Conservation (phyloP, 768 basidiomycete species). For the Boletus sensibilis region DNA sequence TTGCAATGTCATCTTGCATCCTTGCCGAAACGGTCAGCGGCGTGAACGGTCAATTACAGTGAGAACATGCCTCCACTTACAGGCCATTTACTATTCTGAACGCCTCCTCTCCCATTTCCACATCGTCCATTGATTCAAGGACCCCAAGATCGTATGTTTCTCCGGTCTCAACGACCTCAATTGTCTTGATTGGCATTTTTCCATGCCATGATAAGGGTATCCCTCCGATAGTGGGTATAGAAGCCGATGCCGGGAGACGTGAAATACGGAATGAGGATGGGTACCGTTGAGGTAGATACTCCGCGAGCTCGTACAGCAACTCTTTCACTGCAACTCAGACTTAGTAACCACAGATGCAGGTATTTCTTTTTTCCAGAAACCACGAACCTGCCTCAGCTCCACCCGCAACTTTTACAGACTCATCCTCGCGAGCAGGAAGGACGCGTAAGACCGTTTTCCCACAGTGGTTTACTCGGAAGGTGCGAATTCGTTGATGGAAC, state of each 20-base stretch:
- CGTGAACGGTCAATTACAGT: neutral
- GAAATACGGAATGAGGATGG: constrained; percentile 56
- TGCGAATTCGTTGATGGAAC: constrained; percentile 55
- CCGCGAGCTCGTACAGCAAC: constrained; percentile 65
- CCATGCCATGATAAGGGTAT: constrained; percentile 41
- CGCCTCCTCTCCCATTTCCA: constrained; percentile 48
- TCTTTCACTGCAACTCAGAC: constrained; percentile 50
- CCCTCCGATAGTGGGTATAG: constrained; percentile 20
- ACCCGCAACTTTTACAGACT: constrained; percentile 34
- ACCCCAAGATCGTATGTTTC: constrained; percentile 52
- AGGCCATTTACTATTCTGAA: constrained; percentile 61
- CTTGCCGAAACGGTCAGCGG: constrained; percentile 26
- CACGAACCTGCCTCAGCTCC: constrained; percentile 32
- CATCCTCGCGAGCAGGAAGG: constrained; percentile 44
- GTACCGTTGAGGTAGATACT: constrained; percentile 66
- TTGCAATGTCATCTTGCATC: constrained; percentile 56
- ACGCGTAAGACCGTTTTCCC: constrained; percentile 50
- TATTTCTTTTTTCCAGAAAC: neutral
- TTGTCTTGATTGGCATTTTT: constrained; percentile 48
- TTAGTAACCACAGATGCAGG: neutral
- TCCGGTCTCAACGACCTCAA: constrained; percentile 52
- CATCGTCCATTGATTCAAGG: constrained; percentile 25
- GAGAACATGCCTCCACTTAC: constrained; percentile 39
- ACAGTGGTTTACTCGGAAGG: constrained; percentile 51
- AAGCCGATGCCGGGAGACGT: constrained; percentile 31